A percentile compares a stretch with the other conserved stretches of the same genome.
Conservation (phyloP, 2,329 filamentous ascomycete genomes). For the Thielaviopsis cerberus region DNA sequence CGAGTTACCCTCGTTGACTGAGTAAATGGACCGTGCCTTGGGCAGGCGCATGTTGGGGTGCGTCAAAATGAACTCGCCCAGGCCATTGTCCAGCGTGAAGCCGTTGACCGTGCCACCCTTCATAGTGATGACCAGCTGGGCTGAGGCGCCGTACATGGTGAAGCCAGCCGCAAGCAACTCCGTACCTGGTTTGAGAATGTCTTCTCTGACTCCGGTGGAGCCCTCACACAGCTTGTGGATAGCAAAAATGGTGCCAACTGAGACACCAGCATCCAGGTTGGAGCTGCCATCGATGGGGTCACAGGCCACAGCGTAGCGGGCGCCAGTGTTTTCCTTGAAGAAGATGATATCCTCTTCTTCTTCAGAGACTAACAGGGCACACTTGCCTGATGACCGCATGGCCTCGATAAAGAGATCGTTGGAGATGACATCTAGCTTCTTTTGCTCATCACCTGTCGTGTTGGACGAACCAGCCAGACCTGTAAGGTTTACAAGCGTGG, state of each 20-base stretch:
- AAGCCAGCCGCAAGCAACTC: conserved; percentile 91
- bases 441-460: conserved; percentile 91
- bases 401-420: conserved; percentile 94
- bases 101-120: conserved; percentile 81
- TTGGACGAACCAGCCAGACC: conserved; percentile 90
- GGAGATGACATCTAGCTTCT: conserved; percentile 98
- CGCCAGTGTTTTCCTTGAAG: conserved; percentile 57
- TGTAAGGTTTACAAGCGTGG: conserved; percentile 84
- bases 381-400: conserved; percentile 84
- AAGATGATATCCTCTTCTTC: conserved; percentile 87
- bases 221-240: conserved; percentile 76
- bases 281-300: conserved; percentile 96
- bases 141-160: conserved; percentile 97
- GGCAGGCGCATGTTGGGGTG: conserved; percentile 89
- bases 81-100: conserved; percentile 89
- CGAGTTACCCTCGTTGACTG: conserved; percentile 95
- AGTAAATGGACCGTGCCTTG: conserved; percentile 70
- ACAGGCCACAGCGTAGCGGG: conserved; percentile 88
- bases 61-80: conserved; percentile 96
- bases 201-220: conserved; percentile 56
- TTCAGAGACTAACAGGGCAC: conserved; percentile 85
- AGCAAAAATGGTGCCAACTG: conserved; percentile 91
- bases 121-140: conserved; percentile 95
- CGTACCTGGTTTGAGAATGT: conserved; percentile 74
- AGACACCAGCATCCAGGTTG: conserved; percentile 93